Evolutionary conservation across 169 alveolate genomes (phyloP), one percentile per base, ranked within the genome.

Genomic region (Cyclospora cayetanensis): DNA sequence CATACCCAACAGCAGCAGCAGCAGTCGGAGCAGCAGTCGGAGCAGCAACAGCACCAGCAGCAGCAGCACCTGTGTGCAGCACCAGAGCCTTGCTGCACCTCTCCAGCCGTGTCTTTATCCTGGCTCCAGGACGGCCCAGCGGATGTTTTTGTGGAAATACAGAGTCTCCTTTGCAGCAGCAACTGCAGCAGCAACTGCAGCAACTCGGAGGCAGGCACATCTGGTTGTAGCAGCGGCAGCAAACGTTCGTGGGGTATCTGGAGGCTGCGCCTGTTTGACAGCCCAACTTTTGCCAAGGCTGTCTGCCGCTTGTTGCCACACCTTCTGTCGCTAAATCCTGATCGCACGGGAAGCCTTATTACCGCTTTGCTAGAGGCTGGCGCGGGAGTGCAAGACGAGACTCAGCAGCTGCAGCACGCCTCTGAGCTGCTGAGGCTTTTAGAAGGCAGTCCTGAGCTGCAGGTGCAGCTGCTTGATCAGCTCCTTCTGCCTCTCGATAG

Each of bases 201-300:
- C 76, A 65, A 27, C 82, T n/a, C 34, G 34, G 12, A 12, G 18
- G 82, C 52, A 70, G 82, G 55, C 31, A 53, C 82, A 70, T 12
- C 82, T n/a, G 37, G 82, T 53, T 35, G 53, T 53, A 70, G 52
- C 83, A 70, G 83, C 83, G 39, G 55, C 83, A 70, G 53, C 83
- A 70, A 53, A 50, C 31, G 83, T 22, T 4, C 29, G 12, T 70
- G 83, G 83, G 83, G 7, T 15, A 35, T 35, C 53, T 70, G 83
- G 83, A 20, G 83, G 53, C 83, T 70, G 83, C 50, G 25, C 27
- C 53, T 70, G 53, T 29, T 70, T 20, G 83, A 70, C 27, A 9
- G 22, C 2, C 22, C 83, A 20, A 53, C 83, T 15, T 70, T 70
- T 70, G 83, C 83, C 20, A 22, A 29, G 42, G 83, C 83, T 9